Evolutionary conservation across 257 asterid species (phyloP), one percentile per base, ranked within the genome.

Genomic region (Solanum piurae): DNA sequence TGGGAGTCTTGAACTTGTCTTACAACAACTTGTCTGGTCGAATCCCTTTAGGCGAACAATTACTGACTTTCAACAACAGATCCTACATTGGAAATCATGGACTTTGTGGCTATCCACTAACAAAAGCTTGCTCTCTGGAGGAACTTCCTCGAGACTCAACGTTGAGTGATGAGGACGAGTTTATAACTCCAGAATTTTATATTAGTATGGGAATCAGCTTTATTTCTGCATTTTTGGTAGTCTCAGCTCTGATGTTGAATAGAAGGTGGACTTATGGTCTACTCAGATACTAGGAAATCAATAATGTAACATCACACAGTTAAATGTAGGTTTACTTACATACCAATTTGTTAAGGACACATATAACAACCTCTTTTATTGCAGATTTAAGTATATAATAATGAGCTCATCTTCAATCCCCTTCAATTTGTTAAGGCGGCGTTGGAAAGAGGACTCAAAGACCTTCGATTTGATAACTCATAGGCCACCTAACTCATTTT

Each of bases 1-100:
- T 90, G 29, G 92, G 89, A 5, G 74, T 90, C 9, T 36, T 92
- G 87, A 83, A 92, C 85, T 90, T 90, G 90, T 90, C 92, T 2
- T 87, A 69, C 84, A 91, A 88, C 88, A 88, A 90, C 87, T 76
- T 90, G 55, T 90, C 87, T 20, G 92, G 91, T 4, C 86, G 76
- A 77, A 85, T 88, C 23, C 88, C 92, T 52, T n/a, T 25, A 16
- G 84, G 68, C 23, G 40, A 9, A 58, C 85, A 85, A 0, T 36
- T 29, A 16, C 71, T 38, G 13, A 87, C 80, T 12, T 84, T 88
- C 60, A 36, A 80, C 12, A 21, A 77, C 66, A 46, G 83, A 18
- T 7, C 90, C 0, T 88, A 52, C 46, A 23, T 38, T 12, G 91
- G 83, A 0, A 89, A 89, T 34, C n/a, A 12, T 20, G 86, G 69